Percentiles rank a stretch among this genome's conserved stretches.
Conservation (phyloP, 2,329 filamentous ascomycete genomes). For the Venturia aucupariae region DNA sequence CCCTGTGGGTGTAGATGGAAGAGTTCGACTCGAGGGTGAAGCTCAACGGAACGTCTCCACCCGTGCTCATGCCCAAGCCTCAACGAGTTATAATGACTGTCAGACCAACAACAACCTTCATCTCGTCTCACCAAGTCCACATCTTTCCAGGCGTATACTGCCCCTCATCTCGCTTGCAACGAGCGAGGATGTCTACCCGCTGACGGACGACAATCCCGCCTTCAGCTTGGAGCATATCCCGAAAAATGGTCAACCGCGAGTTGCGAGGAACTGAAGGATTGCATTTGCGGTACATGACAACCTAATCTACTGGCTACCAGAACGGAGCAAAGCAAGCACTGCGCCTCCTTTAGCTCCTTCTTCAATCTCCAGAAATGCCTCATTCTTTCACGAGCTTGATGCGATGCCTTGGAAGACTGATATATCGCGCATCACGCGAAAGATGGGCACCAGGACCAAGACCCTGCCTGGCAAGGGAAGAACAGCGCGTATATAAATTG, state of each 20-base stretch:
- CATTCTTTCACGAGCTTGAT: neutral
- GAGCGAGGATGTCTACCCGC: neutral
- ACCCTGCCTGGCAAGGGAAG: neutral
- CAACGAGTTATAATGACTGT: no score
- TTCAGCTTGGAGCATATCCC: neutral
- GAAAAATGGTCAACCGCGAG: no score
- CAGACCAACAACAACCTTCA: no score
- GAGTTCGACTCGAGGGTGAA: no score
- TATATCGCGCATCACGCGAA: neutral
- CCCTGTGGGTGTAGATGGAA: no score
- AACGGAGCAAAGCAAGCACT: neutral
- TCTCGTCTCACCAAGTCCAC: no score
- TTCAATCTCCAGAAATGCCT: neutral
- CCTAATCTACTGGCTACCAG: neutral
- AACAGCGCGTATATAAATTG: neutral
- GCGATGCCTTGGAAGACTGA: neutral
- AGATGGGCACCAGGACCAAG: neutral
- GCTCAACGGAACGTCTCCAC: no score
- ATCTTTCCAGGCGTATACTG: neutral
- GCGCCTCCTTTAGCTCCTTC: neutral
- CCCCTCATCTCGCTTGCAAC: neutral
- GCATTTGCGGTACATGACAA: neutral
- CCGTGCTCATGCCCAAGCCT: no score
- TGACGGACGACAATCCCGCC: neutral
- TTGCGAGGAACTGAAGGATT: no score